Evolutionary conservation across 2,329 filamentous ascomycete genomes (phyloP).

Genomic region (Westerdykella ornata): DNA sequence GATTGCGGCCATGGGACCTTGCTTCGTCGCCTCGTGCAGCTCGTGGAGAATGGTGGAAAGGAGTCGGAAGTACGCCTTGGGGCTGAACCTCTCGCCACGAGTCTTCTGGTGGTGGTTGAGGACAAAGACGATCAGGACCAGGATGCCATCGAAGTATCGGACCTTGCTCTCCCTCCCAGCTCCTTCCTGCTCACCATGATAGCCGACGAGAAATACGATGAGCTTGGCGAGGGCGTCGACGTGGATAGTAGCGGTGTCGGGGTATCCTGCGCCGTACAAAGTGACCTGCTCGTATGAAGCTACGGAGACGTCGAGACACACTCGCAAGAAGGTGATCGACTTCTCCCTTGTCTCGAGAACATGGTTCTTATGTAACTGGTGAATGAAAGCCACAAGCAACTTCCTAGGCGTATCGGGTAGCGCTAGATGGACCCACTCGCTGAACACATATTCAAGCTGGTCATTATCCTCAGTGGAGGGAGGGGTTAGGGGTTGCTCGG

Average conservation of each 20-base stretch:
- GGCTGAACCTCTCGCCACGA: constrained; percentile 74
- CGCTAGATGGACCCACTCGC: constrained; percentile 84
- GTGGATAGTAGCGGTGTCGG: constrained; percentile 55
- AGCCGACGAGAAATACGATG: constrained; percentile 66
- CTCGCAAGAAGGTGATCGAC: constrained; percentile 70
- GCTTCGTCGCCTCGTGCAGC: constrained; percentile 54
- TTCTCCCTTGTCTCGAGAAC: constrained; percentile 70
- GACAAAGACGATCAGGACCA: constrained; percentile 72
- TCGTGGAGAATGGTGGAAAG: constrained; percentile 79
- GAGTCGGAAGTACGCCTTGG: constrained; percentile 84
- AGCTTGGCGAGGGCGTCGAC: constrained; percentile 80
- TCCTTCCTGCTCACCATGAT: constrained; percentile 56
- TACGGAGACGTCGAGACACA: constrained; percentile 73
- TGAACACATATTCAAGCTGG: constrained; percentile 90
- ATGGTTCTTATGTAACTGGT: constrained; percentile 70
- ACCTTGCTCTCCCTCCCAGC: constrained; percentile 58
- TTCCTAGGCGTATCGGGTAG: constrained; percentile 70
- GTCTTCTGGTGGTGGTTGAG: constrained; percentile 80
- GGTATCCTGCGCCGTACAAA: constrained; percentile 50
- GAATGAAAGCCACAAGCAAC: constrained; percentile 67
- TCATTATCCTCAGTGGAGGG: constrained; percentile 59
- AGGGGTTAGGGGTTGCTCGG: constrained; percentile 48
- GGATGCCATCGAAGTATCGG: constrained; percentile 67
- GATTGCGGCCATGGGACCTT: constrained; percentile 43
- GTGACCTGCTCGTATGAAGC: constrained; percentile 68